Evolutionary conservation across 306 rosid genomes (phyloP).

Genomic region (Rosa rugosa): DNA sequence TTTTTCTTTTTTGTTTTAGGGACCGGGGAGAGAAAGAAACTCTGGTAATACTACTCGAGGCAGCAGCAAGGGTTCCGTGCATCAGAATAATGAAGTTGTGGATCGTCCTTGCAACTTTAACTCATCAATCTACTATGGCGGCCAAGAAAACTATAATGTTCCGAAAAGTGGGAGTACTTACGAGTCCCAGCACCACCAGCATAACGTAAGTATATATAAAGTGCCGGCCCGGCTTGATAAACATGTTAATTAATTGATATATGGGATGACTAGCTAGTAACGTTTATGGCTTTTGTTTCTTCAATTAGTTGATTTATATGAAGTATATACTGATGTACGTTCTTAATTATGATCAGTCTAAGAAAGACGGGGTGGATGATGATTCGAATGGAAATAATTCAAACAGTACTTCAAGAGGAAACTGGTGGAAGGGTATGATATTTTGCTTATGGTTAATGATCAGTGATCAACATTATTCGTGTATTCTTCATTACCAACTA

Average conservation of each 20-base stretch:
- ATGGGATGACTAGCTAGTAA: not conserved
- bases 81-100: constrained; percentile 42
- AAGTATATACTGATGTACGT: not conserved
- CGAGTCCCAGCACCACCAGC: constrained; percentile 33
- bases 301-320: not conserved
- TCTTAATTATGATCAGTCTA: constrained; percentile 30
- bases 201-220: constrained; percentile 37
- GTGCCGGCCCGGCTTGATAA: not conserved
- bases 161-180: constrained; percentile 48
- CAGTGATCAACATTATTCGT: not conserved
- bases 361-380: constrained; percentile 60
- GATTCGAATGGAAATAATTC: constrained; percentile 54
- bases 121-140: constrained; percentile 86
- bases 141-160: constrained; percentile 73
- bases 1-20: not conserved
- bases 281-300: not conserved
- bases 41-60: constrained; percentile 15
- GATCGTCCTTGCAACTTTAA: constrained; percentile 58
- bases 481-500: not conserved
- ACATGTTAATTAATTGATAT: not conserved
- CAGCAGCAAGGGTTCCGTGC: constrained; percentile 39
- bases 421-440: constrained; percentile 92
- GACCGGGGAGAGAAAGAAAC: constrained; percentile 29
- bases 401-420: constrained; percentile 67
- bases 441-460: not conserved